Base-by-base conservation (phyloP, 805 yeast species). In the Wickerhamiella galacta region DNA sequence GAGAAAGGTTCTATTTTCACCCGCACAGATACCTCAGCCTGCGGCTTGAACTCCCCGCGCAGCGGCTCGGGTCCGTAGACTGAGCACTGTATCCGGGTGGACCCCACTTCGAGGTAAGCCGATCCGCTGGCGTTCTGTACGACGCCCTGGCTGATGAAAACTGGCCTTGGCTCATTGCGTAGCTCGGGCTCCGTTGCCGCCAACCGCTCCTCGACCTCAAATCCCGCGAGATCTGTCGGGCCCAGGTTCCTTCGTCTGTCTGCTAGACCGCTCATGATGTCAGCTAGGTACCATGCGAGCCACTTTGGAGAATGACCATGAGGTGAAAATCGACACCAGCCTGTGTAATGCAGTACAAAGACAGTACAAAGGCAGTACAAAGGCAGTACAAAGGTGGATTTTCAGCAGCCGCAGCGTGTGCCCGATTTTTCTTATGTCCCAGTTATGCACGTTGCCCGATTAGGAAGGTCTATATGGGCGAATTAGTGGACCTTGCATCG, bases 21-120 rank as follows among this genome's bases (percentile, higher is more conserved):
- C 35, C 65, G 72, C 9, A 79, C 82, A 18, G 73, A 65, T 26
- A 80, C 56, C 4, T 71, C 61, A 3, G 85, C 85, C 32, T 69
- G 60, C 16, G 75, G 72, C 24, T 69, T 62, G 50, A 75, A 80
- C 3, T 80, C 67, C 2, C 82, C 81, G 39, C 79, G 62, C 39
- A 70, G 72, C 6, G 96, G 95, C 42, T 83, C 64, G 3, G 96
- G 96, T 0, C 96, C 96, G 53, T 73, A 79, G 0, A 87, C 73
- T 3, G 82, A 65, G 1, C 76, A 75, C 34, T 74, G 69, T 4
- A 82, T 54, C 29, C 60, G 66, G 17, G 68, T 68, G 17, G 68
- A 63, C 20, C 69, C 78, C 0, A 63, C 57, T 52, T 85, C 95
- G 15, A 81, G 48, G 43, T 76, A 79, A 2, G 92, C 68, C 15